These are phyloP conservation scores for Pichia norvegensis DNA, from an alignment of 1,139 yeast species.

Conservation along the genomic window DNA sequence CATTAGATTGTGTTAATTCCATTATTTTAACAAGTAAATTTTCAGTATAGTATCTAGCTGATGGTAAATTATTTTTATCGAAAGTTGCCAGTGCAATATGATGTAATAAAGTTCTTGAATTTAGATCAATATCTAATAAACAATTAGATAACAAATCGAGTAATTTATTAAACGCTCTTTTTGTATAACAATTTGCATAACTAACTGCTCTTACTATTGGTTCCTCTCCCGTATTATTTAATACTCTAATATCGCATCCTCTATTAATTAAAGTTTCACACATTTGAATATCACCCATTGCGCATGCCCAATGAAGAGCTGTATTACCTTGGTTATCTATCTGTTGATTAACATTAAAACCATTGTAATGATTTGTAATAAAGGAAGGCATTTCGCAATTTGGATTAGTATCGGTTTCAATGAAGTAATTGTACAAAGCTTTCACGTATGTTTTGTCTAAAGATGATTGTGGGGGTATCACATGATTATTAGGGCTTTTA, in stretches of 20 bases:
- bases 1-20: slow-evolving; percentile 45
- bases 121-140: slow-evolving; percentile 49
- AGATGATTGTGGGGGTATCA: slow-evolving; percentile 1
- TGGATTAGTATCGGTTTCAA: slow-evolving; percentile 26
- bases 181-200: slow-evolving; percentile 44
- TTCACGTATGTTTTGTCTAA: slow-evolving; percentile 21
- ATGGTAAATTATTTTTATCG: slow-evolving; percentile 55
- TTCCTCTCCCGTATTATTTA: slow-evolving; percentile 46
- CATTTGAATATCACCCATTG: slow-evolving; percentile 48
- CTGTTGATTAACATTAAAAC: slow-evolving; percentile 43
- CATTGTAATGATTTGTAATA: slow-evolving; percentile 26
- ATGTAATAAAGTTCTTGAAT: slow-evolving; percentile 69
- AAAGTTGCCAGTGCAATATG: slow-evolving; percentile 64
- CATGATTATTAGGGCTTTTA: slow-evolving; percentile 13
- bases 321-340: slow-evolving; percentile 54
- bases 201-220: slow-evolving; percentile 51
- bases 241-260: slow-evolving; percentile 34
- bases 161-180: slow-evolving; percentile 41
- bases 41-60: slow-evolving; percentile 79
- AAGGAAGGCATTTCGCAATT: slow-evolving; percentile 23
- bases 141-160: slow-evolving; percentile 41
- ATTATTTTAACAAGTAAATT: slow-evolving; percentile 61
- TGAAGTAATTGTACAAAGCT: slow-evolving; percentile 28
- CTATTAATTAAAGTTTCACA: slow-evolving; percentile 38
- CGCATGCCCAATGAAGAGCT: slow-evolving; percentile 56